phyloP scores from a whole-genome alignment of 2,329 filamentous ascomycete genomes.

The Thermothelomyces thermophilus region DNA sequence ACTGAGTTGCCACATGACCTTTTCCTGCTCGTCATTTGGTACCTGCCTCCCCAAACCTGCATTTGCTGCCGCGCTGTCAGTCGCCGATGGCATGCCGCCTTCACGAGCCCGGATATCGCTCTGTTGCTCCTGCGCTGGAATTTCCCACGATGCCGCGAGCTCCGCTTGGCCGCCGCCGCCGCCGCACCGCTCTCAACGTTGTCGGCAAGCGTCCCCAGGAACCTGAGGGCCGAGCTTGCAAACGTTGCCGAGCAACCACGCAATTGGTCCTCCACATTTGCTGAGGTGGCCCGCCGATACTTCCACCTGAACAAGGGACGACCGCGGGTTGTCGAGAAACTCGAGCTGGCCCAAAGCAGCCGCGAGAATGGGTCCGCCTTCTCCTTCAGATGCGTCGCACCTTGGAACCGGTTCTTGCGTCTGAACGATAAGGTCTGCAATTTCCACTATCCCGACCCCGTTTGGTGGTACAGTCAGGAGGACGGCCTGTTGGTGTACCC shows the following conservation, averaged over 20 bases:
- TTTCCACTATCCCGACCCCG: conserved; percentile 42
- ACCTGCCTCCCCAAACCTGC: conserved; percentile 44
- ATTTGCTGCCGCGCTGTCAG: conserved; percentile 48
- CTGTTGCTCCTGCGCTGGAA: conserved; percentile 42
- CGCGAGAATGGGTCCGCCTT: conserved; percentile 16
- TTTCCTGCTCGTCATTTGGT: conserved; percentile 46
- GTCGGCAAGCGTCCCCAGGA: conserved; percentile 9
- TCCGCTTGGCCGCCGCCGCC: conserved; percentile 32
- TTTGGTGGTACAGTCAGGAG: conserved; percentile 49
- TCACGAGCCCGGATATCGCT: conserved; percentile 42
- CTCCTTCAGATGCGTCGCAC: conserved; percentile 33
- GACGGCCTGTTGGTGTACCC: conserved; percentile 52
- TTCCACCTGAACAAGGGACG: conserved; percentile 43
- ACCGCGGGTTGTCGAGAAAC: conserved; percentile 40
- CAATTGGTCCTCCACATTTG: conserved; percentile 41
- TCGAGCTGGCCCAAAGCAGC: conserved; percentile 34
- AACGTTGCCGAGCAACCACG: conserved; percentile 14
- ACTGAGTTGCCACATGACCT: conserved; percentile 50
- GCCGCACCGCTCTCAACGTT: conserved; percentile 12
- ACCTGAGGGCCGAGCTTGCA: conserved; percentile 16
- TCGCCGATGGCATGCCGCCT: conserved; percentile 41
- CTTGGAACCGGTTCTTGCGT: conserved; percentile 41
- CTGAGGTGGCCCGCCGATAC: conserved; percentile 48
- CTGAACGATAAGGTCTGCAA: conserved; percentile 34
- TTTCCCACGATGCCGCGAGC: conserved; percentile 49